These are phyloP conservation scores for Coemansia sp. DNA, from an alignment of 371 early-diverging fungal genomes.

Conservation along the genomic window DNA sequence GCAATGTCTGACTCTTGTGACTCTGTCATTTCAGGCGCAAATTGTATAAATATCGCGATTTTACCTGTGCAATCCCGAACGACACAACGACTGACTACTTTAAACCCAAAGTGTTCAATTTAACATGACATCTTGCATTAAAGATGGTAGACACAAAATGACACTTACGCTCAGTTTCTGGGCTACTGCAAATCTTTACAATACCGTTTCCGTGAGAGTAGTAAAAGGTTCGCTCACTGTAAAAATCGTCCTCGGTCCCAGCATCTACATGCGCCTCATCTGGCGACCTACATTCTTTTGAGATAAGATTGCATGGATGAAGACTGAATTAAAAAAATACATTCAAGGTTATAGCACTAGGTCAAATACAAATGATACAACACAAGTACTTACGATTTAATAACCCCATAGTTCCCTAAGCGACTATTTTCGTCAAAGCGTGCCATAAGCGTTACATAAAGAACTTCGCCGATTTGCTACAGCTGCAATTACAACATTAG, in stretches of 20 bases:
- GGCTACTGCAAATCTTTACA: conserved; percentile 22
- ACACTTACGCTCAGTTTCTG: conserved; percentile 20
- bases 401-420: not conserved
- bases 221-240: conserved; percentile 16
- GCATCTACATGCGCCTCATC: conserved; percentile 14
- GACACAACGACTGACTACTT: conserved; percentile 15
- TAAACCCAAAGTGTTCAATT: not conserved
- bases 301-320: not conserved
- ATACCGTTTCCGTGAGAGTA: conserved; percentile 40
- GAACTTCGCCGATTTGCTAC: conserved; percentile 41
- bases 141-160: not conserved
- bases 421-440: conserved; percentile 28
- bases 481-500: not conserved
- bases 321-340: not conserved
- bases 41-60: conserved; percentile 10
- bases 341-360: not conserved
- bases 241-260: conserved; percentile 6
- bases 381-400: not conserved
- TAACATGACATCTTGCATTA: not conserved
- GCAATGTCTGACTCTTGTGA: not conserved
- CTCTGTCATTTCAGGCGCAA: conserved; percentile 14
- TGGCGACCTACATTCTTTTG: conserved; percentile 4
- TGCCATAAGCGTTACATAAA: conserved; percentile 26
- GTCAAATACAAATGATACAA: not conserved
- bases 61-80: conserved; percentile 24